Conservation (phyloP, 2,329 filamentous ascomycete species). For the Cryphonectria naterciae region DNA sequence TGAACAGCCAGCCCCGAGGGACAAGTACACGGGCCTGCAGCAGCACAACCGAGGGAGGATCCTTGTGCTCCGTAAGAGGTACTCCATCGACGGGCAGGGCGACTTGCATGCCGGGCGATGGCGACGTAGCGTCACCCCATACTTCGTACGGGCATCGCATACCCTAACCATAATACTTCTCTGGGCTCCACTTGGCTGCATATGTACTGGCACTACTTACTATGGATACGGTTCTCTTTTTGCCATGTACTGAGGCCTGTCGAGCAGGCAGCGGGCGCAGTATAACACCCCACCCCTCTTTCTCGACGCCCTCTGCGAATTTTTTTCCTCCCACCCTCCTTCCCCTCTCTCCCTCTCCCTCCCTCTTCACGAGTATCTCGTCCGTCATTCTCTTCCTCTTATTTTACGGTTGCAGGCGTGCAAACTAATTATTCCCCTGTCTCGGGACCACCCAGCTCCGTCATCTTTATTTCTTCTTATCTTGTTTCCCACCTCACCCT, state of each 20-base stretch:
- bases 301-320: constrained; percentile 46
- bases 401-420: constrained; percentile 64
- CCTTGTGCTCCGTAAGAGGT: constrained; percentile 1
- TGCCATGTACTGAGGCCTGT: constrained; percentile 24
- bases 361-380: constrained; percentile 61
- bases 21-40: constrained; percentile 18
- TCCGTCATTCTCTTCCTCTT: constrained; percentile 62
- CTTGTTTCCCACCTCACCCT: constrained; percentile 39
- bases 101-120: constrained; percentile 30
- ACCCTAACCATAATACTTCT: constrained; percentile 27
- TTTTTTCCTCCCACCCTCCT: constrained; percentile 47
- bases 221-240: constrained; percentile 22
- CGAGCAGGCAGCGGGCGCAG: constrained; percentile 31
- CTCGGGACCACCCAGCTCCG: constrained; percentile 59
- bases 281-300: constrained; percentile 58
- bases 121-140: constrained; percentile 30
- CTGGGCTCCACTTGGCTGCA: constrained; percentile 28
- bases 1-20: constrained; percentile 14
- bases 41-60: constrained; percentile 8
- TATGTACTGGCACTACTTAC: background rate
- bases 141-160: constrained; percentile 13
- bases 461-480: constrained; percentile 48
- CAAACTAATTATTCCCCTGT: constrained; percentile 57
- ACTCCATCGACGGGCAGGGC: constrained; percentile 26
- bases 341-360: constrained; percentile 56